Evolutionary conservation across 73 alveolate species (phyloP), one percentile per base, ranked within the genome.

Genomic region (Paramecium pentaurelia): DNA sequence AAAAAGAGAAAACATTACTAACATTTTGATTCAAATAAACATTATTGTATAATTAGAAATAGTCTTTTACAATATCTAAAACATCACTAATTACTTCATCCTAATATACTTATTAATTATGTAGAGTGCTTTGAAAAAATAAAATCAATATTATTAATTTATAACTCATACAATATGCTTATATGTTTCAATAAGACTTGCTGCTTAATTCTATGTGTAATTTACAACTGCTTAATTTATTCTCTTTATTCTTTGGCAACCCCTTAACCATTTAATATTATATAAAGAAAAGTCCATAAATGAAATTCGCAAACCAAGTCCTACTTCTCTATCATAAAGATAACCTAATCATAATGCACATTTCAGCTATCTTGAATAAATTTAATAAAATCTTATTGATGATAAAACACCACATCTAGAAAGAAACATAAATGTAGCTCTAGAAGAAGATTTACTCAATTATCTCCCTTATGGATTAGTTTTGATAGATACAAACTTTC

Each of bases 381-480:
- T 22, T 27, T 34, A 60, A 27, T 60, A 60, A 9, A 60, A 60
- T 34, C 44, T 60, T 3, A 30, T 60, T 7, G 83, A 60, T 27
- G 83, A 60, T 6, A 60, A 60, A 25, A 60, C 47, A 2, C 83
- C 83, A 11, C 38, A 30, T 6, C 2, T 34, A 7, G 83, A 60
- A 1, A 34, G 22, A 11, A 60, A 60, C 47, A 60, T 60, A 0
- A 60, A 60, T 6, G 38, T 60, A 34, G 32, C 86, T 14, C 16
- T 71, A 1, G 44, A 71, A 11, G 86, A 71, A 16, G 86, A 71
- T 7, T 6, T 71, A 71, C 58, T 71, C 32, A 71, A 71, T n/a
- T 71, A 58, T 37, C 59, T 71, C 6, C 86, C 86, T 10, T 71
- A 71, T 36, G 86, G 86, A 16, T 71, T 71, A 34, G 86, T n/a